These are phyloP conservation scores for Ophiostoma angusticollis DNA, from an alignment of 2,329 filamentous ascomycete species.

Conservation along the genomic window DNA sequence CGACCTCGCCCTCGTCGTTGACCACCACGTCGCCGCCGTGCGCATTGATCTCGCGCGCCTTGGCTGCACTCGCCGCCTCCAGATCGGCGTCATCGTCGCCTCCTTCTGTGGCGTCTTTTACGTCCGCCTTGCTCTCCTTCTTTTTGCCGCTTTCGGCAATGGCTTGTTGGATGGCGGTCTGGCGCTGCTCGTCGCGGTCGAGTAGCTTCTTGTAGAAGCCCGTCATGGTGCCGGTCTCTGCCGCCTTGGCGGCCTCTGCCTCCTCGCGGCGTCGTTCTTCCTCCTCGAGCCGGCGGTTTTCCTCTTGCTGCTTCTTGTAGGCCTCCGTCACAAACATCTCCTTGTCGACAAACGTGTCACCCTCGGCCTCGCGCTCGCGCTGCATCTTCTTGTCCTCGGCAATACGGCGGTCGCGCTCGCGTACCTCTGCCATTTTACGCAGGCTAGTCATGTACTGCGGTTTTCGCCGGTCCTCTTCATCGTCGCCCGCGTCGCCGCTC, in stretches of 20 bases:
- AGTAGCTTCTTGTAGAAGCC: slow-evolving; percentile 67
- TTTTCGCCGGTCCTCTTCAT: slow-evolving; percentile 47
- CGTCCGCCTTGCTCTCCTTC: slow-evolving; percentile 37
- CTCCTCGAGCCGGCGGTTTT: slow-evolving; percentile 55
- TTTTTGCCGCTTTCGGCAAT: slow-evolving; percentile 48
- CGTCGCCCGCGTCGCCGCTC: slow-evolving; percentile 37
- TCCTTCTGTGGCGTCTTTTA: slow-evolving; percentile 21
- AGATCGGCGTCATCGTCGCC: slow-evolving; percentile 26
- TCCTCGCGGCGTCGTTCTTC: slow-evolving; percentile 57
- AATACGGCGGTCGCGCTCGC: slow-evolving; percentile 65
- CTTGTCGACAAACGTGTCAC: slow-evolving; percentile 69
- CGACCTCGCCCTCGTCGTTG: slow-evolving; percentile 73
- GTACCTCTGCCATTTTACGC: slow-evolving; percentile 58
- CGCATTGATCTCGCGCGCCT: slow-evolving; percentile 55
- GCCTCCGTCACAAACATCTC: slow-evolving; percentile 78
- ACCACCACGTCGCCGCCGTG: slow-evolving; percentile 49
- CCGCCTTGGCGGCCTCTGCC: slow-evolving; percentile 49
- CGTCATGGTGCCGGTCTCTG: slow-evolving; percentile 48
- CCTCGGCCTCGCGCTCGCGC: slow-evolving; percentile 65
- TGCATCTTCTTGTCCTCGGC: slow-evolving; percentile 72
- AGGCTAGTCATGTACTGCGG: slow-evolving; percentile 71
- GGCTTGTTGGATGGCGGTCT: slow-evolving; percentile 57
- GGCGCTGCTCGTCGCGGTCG: slow-evolving; percentile 55
- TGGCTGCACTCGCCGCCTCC: slow-evolving; percentile 46
- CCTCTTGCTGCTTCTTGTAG: slow-evolving; percentile 70